These are phyloP conservation scores for Fusarium sp. DNA, from an alignment of 2,329 filamentous ascomycete genomes.

Conservation along the genomic window DNA sequence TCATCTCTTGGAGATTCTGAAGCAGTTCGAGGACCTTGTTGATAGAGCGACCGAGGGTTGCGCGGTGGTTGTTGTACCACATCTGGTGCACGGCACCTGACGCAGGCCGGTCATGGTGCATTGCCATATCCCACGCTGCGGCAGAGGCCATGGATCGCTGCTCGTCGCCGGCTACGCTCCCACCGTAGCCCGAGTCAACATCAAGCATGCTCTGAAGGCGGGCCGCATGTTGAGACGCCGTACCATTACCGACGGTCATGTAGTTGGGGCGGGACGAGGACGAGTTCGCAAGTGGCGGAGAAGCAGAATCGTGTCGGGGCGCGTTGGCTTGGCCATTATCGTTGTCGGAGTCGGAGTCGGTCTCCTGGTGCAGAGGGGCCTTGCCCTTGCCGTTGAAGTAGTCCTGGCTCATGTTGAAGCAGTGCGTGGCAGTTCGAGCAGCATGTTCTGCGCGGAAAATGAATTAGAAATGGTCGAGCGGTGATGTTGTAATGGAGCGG, in stretches of 20 bases:
- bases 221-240: conserved; percentile 85
- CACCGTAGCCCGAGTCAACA: conserved; percentile 92
- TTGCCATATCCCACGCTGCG: conserved; percentile 63
- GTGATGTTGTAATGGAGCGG: conserved; percentile 41
- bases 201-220: conserved; percentile 87
- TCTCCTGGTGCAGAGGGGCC: conserved; percentile 55
- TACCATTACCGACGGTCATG: conserved; percentile 90
- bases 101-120: conserved; percentile 65
- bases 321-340: conserved; percentile 39
- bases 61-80: conserved; percentile 94
- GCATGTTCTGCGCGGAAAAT: conserved; percentile 52
- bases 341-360: conserved; percentile 45
- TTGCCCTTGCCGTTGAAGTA: conserved; percentile 71
- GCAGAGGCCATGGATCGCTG: conserved; percentile 63
- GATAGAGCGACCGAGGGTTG: conserved; percentile 89
- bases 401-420: conserved; percentile 72
- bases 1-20: conserved; percentile 88
- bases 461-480: conserved; percentile 33
- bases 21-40: conserved; percentile 88
- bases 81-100: conserved; percentile 92
- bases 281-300: conserved; percentile 44
- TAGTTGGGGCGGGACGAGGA: conserved; percentile 72
- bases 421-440: conserved; percentile 44
- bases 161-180: conserved; percentile 79
- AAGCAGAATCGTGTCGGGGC: conserved; percentile 46